A percentile compares a stretch with the other conserved stretches of the same genome.
These are phyloP conservation scores for Colletotrichum scovillei DNA, from an alignment of 2,329 filamentous ascomycete species.

Conservation along the genomic window DNA sequence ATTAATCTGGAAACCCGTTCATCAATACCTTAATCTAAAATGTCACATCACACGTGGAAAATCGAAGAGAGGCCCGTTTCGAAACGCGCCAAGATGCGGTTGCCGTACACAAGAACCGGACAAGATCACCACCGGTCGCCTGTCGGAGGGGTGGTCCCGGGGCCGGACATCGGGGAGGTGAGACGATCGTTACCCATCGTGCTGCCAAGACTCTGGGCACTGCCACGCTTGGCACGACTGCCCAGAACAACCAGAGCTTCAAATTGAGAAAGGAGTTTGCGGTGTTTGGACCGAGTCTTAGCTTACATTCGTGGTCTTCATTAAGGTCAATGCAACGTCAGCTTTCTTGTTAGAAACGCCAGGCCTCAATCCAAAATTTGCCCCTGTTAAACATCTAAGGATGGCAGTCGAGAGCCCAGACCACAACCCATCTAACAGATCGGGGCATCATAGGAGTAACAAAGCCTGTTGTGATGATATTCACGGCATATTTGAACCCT, in stretches of 20 bases:
- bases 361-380: not conserved
- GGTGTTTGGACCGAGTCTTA: not conserved
- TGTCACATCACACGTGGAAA: constrained; percentile 24
- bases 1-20: constrained; percentile 11
- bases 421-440: no score
- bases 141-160: not conserved
- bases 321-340: no score
- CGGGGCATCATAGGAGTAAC: no score
- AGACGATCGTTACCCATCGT: constrained; percentile 22
- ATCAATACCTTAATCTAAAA: not conserved
- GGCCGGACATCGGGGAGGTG: not conserved
- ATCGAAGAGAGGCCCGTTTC: not conserved
- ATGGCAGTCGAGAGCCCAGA: not conserved
- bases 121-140: constrained; percentile 12
- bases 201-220: constrained; percentile 26
- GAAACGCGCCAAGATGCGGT: constrained; percentile 21
- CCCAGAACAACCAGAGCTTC: constrained; percentile 28
- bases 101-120: not conserved
- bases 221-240: constrained; percentile 27
- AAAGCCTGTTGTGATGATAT: no score
- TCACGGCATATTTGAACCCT: no score
- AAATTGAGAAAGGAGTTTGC: constrained; percentile 12
- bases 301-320: not conserved
- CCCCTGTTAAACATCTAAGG: no score
- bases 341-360: not conserved